phyloP scores from a whole-genome alignment of 305 asterid species.

The Nicotiana rustica region DNA sequence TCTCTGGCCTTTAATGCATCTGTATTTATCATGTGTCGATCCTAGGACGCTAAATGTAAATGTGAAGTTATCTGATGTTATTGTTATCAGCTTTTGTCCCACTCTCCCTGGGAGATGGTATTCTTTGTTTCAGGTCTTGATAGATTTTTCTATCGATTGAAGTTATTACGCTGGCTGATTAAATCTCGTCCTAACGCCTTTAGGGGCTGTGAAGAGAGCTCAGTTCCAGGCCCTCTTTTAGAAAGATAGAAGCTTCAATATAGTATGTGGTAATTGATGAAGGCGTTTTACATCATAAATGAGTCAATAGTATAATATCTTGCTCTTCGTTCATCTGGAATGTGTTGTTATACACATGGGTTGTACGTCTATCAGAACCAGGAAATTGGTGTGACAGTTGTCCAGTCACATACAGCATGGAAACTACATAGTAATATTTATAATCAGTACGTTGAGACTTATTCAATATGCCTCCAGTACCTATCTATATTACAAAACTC shows the following conservation, averaged over 20 bases:
- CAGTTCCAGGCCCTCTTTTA: no score
- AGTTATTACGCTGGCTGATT: no score
- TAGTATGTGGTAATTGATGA: background rate
- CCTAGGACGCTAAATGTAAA: background rate
- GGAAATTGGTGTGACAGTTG: conserved; percentile 16
- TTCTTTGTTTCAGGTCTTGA: no score
- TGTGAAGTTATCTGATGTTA: background rate
- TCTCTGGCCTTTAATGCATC: background rate
- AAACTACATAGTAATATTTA: background rate
- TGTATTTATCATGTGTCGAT: background rate
- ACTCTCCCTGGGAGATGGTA: background rate
- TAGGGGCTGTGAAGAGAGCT: no score
- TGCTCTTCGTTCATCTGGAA: background rate
- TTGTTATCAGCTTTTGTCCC: background rate
- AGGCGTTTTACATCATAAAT: background rate
- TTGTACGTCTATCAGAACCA: background rate
- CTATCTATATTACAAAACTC: background rate
- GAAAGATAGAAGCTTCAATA: background rate
- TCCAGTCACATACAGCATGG: conserved; percentile 8
- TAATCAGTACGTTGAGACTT: background rate
- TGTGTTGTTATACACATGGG: background rate
- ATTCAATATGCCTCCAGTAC: conserved; percentile 4
- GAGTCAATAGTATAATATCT: background rate
- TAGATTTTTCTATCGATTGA: no score
- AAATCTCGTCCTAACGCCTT: no score